Conservation (phyloP, 352 stramenopile species). For the Globisporangium uncinulatum region DNA sequence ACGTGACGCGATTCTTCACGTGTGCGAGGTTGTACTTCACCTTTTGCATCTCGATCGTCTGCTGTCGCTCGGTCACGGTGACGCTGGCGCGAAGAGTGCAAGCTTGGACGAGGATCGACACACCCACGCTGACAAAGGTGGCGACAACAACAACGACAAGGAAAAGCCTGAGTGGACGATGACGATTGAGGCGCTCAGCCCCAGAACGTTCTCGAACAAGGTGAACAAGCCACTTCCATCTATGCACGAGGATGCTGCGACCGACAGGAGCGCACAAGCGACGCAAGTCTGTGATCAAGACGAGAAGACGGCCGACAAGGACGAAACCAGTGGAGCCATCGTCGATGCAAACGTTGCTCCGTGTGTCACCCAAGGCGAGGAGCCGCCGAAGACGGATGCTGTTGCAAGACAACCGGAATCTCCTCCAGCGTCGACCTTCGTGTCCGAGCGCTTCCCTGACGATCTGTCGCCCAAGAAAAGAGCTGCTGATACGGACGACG, state of each 20-base stretch:
- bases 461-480: neutral
- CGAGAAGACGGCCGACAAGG: no score
- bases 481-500: neutral
- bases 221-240: neutral
- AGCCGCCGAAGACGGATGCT: no score
- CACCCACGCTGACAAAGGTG: neutral
- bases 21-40: conserved; percentile 13
- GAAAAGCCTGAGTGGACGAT: conserved; percentile 12
- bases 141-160: conserved; percentile 1
- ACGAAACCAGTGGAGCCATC: no score
- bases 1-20: conserved; percentile 5
- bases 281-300: neutral
- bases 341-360: no score
- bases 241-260: neutral
- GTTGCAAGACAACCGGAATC: no score
- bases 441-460: no score
- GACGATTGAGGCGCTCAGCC: conserved; percentile 3
- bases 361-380: no score
- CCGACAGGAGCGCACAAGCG: neutral
- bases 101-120: neutral
- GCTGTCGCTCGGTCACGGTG: neutral
- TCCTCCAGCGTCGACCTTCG: no score
- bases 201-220: neutral
- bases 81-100: neutral
- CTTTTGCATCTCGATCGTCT: conserved; percentile 17